Conservation (phyloP, 768 basidiomycete genomes). For the Hydnomerulius pinastri region DNA sequence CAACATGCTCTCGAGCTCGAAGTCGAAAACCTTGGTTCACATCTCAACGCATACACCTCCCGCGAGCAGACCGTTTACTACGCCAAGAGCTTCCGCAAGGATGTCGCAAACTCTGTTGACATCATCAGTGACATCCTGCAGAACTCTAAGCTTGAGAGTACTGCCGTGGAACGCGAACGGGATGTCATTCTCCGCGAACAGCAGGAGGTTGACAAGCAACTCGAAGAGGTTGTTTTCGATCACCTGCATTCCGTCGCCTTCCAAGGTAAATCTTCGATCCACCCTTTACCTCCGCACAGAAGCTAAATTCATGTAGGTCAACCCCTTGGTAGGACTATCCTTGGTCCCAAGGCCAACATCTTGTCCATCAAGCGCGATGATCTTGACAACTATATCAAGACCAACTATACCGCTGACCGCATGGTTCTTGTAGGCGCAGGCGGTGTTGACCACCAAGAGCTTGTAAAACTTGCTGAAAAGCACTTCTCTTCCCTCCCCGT, state of each 20-base stretch:
- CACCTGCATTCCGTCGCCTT: constrained; percentile 96
- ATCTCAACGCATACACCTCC: constrained; percentile 97
- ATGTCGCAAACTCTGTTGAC: constrained; percentile 87
- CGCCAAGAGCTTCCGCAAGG: constrained; percentile 97
- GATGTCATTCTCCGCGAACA: constrained; percentile 97
- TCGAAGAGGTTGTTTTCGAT: constrained; percentile 98
- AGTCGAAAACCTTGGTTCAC: constrained; percentile 97
- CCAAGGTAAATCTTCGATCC: constrained; percentile 62
- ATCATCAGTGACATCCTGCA: constrained; percentile 98
- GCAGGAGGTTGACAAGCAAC: constrained; percentile 98
- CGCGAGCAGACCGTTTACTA: constrained; percentile 99
- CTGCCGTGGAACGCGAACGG: constrained; percentile 91
- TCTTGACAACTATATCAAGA: constrained; percentile 88
- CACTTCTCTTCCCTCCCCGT: constrained; percentile 89
- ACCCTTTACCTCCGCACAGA: constrained; percentile 4
- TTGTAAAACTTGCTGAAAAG: constrained; percentile 93
- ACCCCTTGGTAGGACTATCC: constrained; percentile 94
- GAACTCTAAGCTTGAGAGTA: constrained; percentile 87
- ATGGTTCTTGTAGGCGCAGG: constrained; percentile 99
- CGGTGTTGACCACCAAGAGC: constrained; percentile 87
- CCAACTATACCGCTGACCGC: constrained; percentile 97
- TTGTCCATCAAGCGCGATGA: constrained; percentile 92
- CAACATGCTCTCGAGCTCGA: constrained; percentile 94
- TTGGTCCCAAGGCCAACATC: constrained; percentile 95
- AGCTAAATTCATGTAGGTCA: constrained; percentile 58